These are phyloP conservation scores for Fusarium torreyae DNA, from an alignment of 2,329 filamentous ascomycete genomes.

Conservation along the genomic window DNA sequence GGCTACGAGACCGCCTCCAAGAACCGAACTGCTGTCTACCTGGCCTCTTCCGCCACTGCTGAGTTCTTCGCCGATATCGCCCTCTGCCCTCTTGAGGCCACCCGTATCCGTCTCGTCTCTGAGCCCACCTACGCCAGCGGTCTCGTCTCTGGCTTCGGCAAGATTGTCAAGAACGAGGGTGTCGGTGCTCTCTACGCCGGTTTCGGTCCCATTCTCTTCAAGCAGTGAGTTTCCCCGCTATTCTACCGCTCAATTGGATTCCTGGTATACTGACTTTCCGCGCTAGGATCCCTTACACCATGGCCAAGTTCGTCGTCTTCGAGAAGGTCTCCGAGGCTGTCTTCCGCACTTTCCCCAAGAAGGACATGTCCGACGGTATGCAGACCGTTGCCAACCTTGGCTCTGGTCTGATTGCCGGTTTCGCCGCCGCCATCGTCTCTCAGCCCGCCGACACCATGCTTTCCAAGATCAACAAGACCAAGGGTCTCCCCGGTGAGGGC, in stretches of 20 bases:
- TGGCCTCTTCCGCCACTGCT: slow-evolving; percentile 75
- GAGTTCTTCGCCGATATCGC: slow-evolving; percentile 84
- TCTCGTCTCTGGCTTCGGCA: slow-evolving; percentile 83
- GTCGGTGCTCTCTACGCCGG: slow-evolving; percentile 90
- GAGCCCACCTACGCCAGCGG: slow-evolving; percentile 88
- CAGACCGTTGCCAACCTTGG: slow-evolving; percentile 87
- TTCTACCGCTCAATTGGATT: background rate
- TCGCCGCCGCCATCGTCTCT: slow-evolving; percentile 88
- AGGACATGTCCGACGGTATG: slow-evolving; percentile 73
- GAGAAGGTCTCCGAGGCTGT: slow-evolving; percentile 86
- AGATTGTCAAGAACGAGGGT: slow-evolving; percentile 88
- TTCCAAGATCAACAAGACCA: slow-evolving; percentile 96
- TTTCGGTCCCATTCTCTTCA: slow-evolving; percentile 87
- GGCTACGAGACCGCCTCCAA: slow-evolving; percentile 83
- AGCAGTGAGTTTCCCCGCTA: slow-evolving; percentile 56
- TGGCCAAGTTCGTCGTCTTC: slow-evolving; percentile 95
- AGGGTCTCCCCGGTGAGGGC: slow-evolving; percentile 88
- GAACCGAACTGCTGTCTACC: slow-evolving; percentile 87
- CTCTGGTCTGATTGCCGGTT: slow-evolving; percentile 71
- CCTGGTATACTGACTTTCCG: slow-evolving; percentile 37
- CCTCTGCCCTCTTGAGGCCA: slow-evolving; percentile 92
- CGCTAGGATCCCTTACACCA: slow-evolving; percentile 87
- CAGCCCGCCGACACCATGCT: slow-evolving; percentile 96
- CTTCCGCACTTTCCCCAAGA: slow-evolving; percentile 80
- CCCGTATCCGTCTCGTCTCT: slow-evolving; percentile 93